Evolutionary conservation across 1,139 yeast species (phyloP).

Genomic region (Groenewaldozyma auringiensis): DNA sequence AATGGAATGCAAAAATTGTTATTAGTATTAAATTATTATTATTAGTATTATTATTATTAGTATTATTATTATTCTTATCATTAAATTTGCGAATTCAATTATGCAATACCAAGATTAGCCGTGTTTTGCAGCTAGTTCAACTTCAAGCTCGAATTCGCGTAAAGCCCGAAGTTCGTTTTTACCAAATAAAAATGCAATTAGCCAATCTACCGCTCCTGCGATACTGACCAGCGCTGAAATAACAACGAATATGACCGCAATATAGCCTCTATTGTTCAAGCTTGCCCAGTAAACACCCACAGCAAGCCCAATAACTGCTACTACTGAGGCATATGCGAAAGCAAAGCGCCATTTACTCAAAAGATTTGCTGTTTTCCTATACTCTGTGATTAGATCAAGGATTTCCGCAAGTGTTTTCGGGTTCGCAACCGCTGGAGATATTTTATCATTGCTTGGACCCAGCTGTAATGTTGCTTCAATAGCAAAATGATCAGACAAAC

Average conservation of each 20-base stretch:
- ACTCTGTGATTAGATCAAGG: constrained; percentile 45
- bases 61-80: not conserved
- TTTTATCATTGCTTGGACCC: constrained; percentile 5
- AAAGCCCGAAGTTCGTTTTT: constrained; percentile 71
- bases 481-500: constrained; percentile 92
- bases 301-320: constrained; percentile 43
- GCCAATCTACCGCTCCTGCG: constrained; percentile 68
- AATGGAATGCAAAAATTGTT: not conserved
- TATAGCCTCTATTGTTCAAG: constrained; percentile 37
- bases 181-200: constrained; percentile 74
- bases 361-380: constrained; percentile 46
- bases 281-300: constrained; percentile 59
- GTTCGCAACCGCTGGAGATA: constrained; percentile 4
- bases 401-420: constrained; percentile 43
- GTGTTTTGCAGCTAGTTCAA: constrained; percentile 22
- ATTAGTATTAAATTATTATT: not conserved
- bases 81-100: not conserved
- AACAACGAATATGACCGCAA: constrained; percentile 51
- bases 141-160: constrained; percentile 45
- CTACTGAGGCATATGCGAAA: constrained; percentile 55
- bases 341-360: constrained; percentile 58
- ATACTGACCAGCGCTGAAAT: constrained; percentile 42
- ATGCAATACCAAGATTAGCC: not conserved
- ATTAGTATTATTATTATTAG: not conserved
- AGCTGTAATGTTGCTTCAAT: constrained; percentile 45